Percentiles rank a stretch among this genome's conserved stretches.
Conservation (phyloP, 371 early-diverging fungal genomes). For the Mortierella sp. region DNA sequence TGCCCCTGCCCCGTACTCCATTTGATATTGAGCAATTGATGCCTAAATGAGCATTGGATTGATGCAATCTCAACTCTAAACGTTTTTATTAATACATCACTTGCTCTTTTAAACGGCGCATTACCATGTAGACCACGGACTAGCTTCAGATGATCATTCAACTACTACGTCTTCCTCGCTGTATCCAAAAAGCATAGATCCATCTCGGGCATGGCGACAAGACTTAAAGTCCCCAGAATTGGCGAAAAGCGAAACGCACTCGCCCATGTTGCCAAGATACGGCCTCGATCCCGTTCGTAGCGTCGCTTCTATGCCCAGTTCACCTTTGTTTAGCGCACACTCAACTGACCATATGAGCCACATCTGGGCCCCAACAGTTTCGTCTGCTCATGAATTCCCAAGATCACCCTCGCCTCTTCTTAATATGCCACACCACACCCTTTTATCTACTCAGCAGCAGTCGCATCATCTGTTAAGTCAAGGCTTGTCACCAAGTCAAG, state of each 20-base stretch:
- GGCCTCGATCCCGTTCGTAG: constrained; percentile 46
- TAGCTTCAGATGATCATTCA: constrained; percentile 14
- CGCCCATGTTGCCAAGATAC: constrained; percentile 41
- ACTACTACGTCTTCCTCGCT: constrained; percentile 32
- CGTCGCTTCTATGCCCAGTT: constrained; percentile 55
- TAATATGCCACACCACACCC: constrained; percentile 68
- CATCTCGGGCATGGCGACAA: constrained; percentile 47
- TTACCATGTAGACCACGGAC: constrained; percentile 14
- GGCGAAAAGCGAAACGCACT: constrained; percentile 50
- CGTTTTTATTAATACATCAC: neutral
- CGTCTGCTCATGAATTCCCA: constrained; percentile 75
- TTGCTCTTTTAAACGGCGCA: neutral
- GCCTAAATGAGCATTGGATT: neutral
- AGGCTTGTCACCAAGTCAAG: constrained; percentile 35
- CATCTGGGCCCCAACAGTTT: constrained; percentile 54
- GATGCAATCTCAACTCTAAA: neutral
- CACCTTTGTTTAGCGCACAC: constrained; percentile 48
- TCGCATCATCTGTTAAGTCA: constrained; percentile 43
- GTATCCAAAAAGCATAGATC: constrained; percentile 35
- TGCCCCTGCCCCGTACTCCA: neutral
- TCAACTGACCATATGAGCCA: constrained; percentile 54
- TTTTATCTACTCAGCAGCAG: constrained; percentile 58
- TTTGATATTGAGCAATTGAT: constrained; percentile 1
- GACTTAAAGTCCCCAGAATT: constrained; percentile 42
- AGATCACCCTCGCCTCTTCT: constrained; percentile 89